Conservation (phyloP, 805 yeast genomes). For the Osmozyma mogii region DNA sequence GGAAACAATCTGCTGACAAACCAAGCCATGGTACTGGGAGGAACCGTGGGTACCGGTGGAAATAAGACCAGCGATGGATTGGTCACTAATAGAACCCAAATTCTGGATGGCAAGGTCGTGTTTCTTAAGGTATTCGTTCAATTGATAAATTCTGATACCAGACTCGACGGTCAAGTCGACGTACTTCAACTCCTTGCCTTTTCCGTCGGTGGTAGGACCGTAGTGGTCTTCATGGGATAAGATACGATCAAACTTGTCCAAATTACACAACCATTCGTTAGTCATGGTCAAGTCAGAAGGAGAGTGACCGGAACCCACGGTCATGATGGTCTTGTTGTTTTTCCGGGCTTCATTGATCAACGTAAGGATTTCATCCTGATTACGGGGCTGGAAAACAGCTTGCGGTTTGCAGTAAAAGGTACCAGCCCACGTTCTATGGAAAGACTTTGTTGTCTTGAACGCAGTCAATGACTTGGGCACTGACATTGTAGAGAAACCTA, state of each 20-base stretch:
- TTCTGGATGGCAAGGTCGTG: conserved; percentile 79
- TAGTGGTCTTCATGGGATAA: conserved; percentile 37
- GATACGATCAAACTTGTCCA: conserved; percentile 66
- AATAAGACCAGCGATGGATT: conserved; percentile 90
- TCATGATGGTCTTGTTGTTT: conserved; percentile 58
- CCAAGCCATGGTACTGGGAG: conserved; percentile 84
- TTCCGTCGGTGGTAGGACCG: conserved; percentile 24
- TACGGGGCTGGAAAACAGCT: conserved; percentile 69
- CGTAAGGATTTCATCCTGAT: conserved; percentile 57
- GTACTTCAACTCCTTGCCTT: conserved; percentile 41
- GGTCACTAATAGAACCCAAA: conserved; percentile 89
- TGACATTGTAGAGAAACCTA: too few relatives aligned
- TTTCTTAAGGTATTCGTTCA: conserved; percentile 57
- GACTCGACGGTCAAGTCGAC: conserved; percentile 95
- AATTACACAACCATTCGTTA: conserved; percentile 76
- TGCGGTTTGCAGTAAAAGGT: conserved; percentile 75
- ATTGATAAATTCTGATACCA: conserved; percentile 70
- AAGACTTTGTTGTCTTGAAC: conserved; percentile 32
- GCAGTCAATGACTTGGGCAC: conserved; percentile 26
- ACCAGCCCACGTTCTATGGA: conserved; percentile 83
- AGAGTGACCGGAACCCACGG: conserved; percentile 92
- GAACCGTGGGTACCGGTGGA: conserved; percentile 98
- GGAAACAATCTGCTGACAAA: conserved; percentile 79
- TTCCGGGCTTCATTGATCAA: conserved; percentile 61
- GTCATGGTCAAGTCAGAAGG: conserved; percentile 91